Evolutionary conservation across 495 filamentous ascomycete species (phyloP).

Genomic region (Xylaria scruposa): DNA sequence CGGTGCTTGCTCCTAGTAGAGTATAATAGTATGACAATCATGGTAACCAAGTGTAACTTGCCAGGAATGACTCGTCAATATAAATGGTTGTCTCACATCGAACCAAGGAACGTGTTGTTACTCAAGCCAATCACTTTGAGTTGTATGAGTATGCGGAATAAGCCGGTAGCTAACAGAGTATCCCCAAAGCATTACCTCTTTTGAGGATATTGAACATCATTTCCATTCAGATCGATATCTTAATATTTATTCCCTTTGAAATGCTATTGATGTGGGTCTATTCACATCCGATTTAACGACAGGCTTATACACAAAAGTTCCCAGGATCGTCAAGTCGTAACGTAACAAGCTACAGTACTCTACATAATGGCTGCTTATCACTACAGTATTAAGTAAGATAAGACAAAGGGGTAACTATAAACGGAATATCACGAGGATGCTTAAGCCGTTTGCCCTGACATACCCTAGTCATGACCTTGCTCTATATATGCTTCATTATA

Average conservation of each 20-base stretch:
- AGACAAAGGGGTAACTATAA: neutral
- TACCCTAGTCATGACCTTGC: slow-evolving; percentile 9
- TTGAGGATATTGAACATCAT: neutral
- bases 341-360: neutral
- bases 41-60: neutral
- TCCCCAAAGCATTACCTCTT: neutral
- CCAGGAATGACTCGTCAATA: neutral
- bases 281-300: neutral
- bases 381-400: neutral
- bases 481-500: slow-evolving; percentile 25
- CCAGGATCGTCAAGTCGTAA: neutral
- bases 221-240: neutral
- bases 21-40: neutral
- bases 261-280: neutral
- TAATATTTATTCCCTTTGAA: neutral
- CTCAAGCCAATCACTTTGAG: neutral
- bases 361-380: slow-evolving; percentile 7
- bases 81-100: neutral
- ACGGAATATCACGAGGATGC: neutral
- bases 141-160: neutral
- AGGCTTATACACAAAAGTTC: neutral
- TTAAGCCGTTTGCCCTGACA: neutral
- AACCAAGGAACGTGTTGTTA: neutral
- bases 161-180: neutral
- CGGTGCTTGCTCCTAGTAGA: slow-evolving; percentile 13